Evolutionary conservation across 345 rosid genomes (phyloP).

Genomic region (Eucalyptus melliodora): DNA sequence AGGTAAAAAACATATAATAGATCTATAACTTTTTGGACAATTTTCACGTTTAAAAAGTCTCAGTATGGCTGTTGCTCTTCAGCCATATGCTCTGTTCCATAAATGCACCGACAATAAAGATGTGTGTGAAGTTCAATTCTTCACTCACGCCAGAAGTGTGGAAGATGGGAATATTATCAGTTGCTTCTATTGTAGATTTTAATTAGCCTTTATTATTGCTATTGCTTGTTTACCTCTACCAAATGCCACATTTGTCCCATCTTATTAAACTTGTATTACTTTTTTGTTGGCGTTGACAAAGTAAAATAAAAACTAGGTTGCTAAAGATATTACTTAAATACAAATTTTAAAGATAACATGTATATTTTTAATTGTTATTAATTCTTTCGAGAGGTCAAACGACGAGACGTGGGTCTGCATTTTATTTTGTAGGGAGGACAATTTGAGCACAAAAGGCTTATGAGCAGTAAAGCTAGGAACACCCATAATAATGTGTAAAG

Average conservation of each 20-base stretch:
- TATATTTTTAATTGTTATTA: too few species aligned
- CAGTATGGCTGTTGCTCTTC: not conserved
- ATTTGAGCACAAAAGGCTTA: too few species aligned
- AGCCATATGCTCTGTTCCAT: not conserved
- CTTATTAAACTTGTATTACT: too few species aligned
- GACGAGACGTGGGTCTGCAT: too few species aligned
- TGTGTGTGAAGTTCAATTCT: not conserved
- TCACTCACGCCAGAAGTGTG: not conserved
- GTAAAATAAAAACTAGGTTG: too few species aligned
- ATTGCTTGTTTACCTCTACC: not conserved
- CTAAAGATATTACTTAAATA: too few species aligned
- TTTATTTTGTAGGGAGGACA: not conserved
- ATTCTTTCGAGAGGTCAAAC: too few species aligned
- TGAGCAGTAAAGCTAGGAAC: too few species aligned
- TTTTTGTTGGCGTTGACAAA: too few species aligned
- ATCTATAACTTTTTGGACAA: not conserved
- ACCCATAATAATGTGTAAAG: too few species aligned
- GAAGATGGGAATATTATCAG: not conserved
- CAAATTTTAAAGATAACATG: too few species aligned
- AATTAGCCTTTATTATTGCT: not conserved
- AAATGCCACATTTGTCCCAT: not conserved
- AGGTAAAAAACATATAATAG: too few species aligned
- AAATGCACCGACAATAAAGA: not conserved
- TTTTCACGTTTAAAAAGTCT: not conserved
- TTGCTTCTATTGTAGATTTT: not conserved